Evolutionary conservation across 768 basidiomycete genomes (phyloP), one percentile per base, ranked within the genome.

Genomic region (Hygrophoropsis aurantiaca): DNA sequence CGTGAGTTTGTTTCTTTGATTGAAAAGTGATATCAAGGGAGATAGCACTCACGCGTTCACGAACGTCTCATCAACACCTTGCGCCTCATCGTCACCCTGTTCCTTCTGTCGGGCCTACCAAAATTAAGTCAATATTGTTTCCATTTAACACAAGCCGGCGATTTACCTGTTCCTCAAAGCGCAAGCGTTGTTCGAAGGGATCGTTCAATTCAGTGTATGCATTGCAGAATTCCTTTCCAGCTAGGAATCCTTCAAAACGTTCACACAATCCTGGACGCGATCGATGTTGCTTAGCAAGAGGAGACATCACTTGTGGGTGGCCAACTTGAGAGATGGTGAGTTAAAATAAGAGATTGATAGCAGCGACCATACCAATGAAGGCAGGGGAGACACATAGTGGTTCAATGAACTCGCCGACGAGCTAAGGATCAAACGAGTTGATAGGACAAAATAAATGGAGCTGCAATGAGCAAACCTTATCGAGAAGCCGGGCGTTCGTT

Each of bases 191-290:
- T 68, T 94, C 91, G 63, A 94, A 95, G 1, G 93, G 97, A 71
- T 99, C 97, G 72, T 99, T 99, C 77, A 99, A 81, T 76, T 99
- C 97, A 34, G 97, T 99, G 67, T 99, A 99, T 19, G 97, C 95
- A 60, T 99, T 98, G 77, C 92, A 94, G 69, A 98, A 85, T 71
- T 97, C 95, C 78, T 97, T 94, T 49, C 92, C 92, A 44, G 93
- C 95, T 79, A 99, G 81, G 81, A 99, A 99, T 8, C 84, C 92
- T 67, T 99, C 97, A 73, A 99, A 99, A 15, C 97, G 93, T 68
- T 99, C 97, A 69, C 97, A 98, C 20, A 99, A 79, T 32, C 97
- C 97, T 0, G 94, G 91, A 34, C 91, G 84, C n/a, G 90, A 90
- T 53, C 97, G 90, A 68, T 98, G 94, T 81, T 89, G 91, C 75